Evolutionary conservation across 768 basidiomycete genomes (phyloP).

Genomic region (Boletus subcaerulescens): DNA sequence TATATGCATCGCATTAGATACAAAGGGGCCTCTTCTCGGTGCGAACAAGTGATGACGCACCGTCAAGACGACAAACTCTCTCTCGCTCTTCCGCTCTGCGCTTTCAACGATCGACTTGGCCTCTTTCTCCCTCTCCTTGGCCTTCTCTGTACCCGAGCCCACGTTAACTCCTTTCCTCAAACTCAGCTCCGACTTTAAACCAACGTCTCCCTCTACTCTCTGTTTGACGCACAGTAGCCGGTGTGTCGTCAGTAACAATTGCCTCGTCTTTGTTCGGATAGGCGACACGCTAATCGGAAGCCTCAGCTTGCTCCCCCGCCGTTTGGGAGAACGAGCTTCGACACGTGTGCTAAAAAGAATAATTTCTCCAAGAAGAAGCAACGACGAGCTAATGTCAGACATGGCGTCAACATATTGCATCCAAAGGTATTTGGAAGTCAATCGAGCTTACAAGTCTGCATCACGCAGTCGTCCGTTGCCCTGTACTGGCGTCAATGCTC

Average conservation of each 20-base stretch:
- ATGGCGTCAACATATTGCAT: not conserved
- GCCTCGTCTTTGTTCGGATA: constrained; percentile 49
- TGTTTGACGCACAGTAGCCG: constrained; percentile 58
- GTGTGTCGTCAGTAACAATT: constrained; percentile 54
- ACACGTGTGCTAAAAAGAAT: constrained; percentile 53
- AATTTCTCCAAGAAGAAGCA: constrained; percentile 44
- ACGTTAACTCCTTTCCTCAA: constrained; percentile 25
- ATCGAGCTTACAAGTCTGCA: constrained; percentile 43
- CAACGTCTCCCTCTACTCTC: constrained; percentile 33
- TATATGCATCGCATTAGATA: constrained; percentile 18
- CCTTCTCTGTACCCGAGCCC: constrained; percentile 18
- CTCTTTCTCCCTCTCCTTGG: constrained; percentile 48
- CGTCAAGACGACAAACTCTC: constrained; percentile 60
- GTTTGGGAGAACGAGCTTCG: constrained; percentile 50
- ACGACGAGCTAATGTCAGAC: constrained; percentile 27
- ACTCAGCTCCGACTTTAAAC: constrained; percentile 53
- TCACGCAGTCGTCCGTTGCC: constrained; percentile 38
- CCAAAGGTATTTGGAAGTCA: not conserved
- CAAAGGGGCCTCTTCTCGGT: not conserved
- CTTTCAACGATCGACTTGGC: constrained; percentile 42
- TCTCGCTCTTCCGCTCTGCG: constrained; percentile 51
- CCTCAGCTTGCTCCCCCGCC: constrained; percentile 56
- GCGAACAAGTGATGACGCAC: constrained; percentile 36
- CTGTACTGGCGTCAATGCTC: constrained; percentile 53
- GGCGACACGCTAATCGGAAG: constrained; percentile 47